Conservation (phyloP, 352 stramenopile species). For the Globisporangium cylindrosporum region DNA sequence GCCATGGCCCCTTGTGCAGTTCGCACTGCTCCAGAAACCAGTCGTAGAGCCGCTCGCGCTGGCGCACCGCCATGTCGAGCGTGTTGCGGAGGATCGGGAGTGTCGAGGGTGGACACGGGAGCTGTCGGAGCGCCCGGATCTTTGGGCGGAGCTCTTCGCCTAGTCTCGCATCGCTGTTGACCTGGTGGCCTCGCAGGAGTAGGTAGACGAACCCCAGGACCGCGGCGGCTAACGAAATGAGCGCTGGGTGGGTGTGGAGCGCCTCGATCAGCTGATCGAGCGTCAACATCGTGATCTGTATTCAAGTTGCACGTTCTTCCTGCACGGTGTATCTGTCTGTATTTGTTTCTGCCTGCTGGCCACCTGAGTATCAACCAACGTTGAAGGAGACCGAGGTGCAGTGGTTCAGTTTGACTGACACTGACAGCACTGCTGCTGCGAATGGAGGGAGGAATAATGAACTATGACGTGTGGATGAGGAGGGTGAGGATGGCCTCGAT, state of each 20-base stretch:
- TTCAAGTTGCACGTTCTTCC: no score
- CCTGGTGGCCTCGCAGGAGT: background rate
- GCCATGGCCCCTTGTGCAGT: constrained; percentile 41
- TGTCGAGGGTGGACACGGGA: constrained; percentile 39
- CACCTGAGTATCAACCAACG: no score
- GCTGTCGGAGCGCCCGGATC: constrained; percentile 17
- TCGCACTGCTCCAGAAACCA: constrained; percentile 57
- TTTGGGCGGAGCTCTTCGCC: background rate
- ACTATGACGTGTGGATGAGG: no score
- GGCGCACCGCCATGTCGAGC: constrained; percentile 39
- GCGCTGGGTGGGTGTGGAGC: background rate
- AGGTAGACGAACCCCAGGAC: background rate
- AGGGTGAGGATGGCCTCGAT: no score
- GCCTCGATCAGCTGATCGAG: constrained; percentile 4
- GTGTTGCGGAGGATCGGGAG: constrained; percentile 57
- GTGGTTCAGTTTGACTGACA: no score
- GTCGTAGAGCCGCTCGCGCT: constrained; percentile 53
- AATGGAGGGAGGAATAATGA: no score
- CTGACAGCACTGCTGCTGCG: no score
- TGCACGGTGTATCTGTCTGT: background rate
- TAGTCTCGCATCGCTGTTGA: background rate
- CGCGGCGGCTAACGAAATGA: background rate
- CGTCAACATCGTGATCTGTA: background rate
- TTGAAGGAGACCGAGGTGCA: no score
- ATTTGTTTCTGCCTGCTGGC: no score